phyloP scores from a whole-genome alignment of 176 grass and related monocot genomes.

The Tillandsia leiboldiana region DNA sequence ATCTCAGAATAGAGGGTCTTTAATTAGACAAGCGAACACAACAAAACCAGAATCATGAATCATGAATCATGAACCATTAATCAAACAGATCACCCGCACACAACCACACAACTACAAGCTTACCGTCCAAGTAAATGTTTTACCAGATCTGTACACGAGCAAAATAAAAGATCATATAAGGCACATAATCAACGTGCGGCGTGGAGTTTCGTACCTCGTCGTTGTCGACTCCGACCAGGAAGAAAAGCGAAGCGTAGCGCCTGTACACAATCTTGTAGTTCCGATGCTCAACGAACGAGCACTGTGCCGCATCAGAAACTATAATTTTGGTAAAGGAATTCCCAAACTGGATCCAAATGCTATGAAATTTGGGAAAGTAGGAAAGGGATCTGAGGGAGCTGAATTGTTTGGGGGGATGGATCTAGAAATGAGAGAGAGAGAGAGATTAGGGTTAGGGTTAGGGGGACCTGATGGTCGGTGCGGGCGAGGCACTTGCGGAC shows the following conservation, averaged over 20 bases:
- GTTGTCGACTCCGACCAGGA: slow-evolving; percentile 93
- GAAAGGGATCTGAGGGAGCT: neutral
- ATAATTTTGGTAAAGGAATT: too few relatives aligned
- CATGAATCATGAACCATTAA: too few relatives aligned
- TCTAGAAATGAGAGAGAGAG: neutral
- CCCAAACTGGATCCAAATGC: too few relatives aligned
- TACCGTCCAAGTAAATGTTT: too few relatives aligned
- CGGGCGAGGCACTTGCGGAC: slow-evolving; percentile 99
- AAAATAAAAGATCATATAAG: slow-evolving; percentile 3
- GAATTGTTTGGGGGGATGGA: neutral
- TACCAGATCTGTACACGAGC: too few relatives aligned
- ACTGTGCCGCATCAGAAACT: slow-evolving; percentile 33
- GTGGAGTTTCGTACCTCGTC: slow-evolving; percentile 50
- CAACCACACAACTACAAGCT: too few relatives aligned
- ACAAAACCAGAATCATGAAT: too few relatives aligned
- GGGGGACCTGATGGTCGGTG: slow-evolving; percentile 70
- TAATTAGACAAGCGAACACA: too few relatives aligned
- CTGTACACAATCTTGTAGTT: slow-evolving; percentile 96
- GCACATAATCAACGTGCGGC: neutral
- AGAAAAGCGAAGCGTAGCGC: slow-evolving; percentile 95
- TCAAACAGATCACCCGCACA: too few relatives aligned
- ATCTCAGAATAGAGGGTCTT: too few relatives aligned
- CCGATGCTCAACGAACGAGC: slow-evolving; percentile 95
- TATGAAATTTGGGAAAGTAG: too few relatives aligned
- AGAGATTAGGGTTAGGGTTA: too few relatives aligned